Percentiles rank a stretch among this genome's conserved stretches.
Evolutionary conservation across 257 asterid genomes (phyloP).

Genomic region (Scutellaria galericulata): DNA sequence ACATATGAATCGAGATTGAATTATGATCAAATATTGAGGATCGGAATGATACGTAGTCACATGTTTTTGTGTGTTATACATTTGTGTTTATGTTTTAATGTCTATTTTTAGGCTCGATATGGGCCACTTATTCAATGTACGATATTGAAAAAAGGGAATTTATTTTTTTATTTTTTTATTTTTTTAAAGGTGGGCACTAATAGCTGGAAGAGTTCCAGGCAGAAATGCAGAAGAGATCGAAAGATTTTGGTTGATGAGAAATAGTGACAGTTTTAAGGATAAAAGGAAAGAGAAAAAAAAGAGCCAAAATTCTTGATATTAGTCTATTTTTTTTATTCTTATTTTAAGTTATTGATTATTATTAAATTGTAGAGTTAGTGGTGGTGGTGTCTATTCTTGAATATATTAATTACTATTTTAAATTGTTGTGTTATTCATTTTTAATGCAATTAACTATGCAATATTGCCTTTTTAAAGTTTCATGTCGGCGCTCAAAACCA

Average conservation of each 20-base stretch:
- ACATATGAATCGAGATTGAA: too few species aligned
- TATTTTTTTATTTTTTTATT: too few species aligned
- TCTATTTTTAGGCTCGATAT: too few species aligned
- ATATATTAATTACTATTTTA: not conserved
- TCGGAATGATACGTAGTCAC: too few species aligned
- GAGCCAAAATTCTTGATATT: slow-evolving; percentile 18
- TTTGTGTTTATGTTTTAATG: not conserved
- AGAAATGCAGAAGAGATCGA: slow-evolving; percentile 72
- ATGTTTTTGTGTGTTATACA: too few species aligned
- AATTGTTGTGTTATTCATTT: not conserved
- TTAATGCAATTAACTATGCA: too few species aligned
- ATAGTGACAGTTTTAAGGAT: slow-evolving; percentile 43
- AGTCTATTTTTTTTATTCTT: not conserved
- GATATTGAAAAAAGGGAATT: too few species aligned
- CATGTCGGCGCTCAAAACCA: too few species aligned
- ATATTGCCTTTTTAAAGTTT: too few species aligned
- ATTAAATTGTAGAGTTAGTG: not conserved
- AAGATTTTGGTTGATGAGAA: slow-evolving; percentile 77
- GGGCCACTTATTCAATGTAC: too few species aligned
- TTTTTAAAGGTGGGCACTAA: slow-evolving; percentile 61
- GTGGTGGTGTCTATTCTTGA: not conserved
- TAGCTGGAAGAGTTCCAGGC: slow-evolving; percentile 80
- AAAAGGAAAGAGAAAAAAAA: slow-evolving; percentile 25
- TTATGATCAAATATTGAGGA: too few species aligned
- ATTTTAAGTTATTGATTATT: not conserved